Evolutionary conservation across 2,329 filamentous ascomycete genomes (phyloP).

Genomic region (Aspergillus sp.): DNA sequence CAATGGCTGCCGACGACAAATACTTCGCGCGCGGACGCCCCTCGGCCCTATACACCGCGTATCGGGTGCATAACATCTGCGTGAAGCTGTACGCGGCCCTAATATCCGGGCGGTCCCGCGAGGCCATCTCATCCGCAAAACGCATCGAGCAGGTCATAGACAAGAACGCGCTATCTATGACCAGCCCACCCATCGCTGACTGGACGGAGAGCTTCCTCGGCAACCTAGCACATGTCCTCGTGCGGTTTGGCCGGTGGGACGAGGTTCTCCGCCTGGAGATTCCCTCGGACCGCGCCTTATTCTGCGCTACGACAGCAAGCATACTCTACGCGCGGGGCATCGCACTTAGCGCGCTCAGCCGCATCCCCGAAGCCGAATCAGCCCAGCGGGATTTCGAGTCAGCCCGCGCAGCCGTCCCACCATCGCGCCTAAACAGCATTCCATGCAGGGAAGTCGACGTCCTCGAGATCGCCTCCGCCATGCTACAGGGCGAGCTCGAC

Average conservation of each 20-base stretch:
- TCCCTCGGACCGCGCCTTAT: constrained; percentile 50
- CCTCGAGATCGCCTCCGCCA: constrained; percentile 49
- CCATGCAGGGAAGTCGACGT: constrained; percentile 46
- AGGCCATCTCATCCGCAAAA: constrained; percentile 10
- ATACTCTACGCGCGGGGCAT: constrained; percentile 57
- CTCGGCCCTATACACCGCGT: constrained; percentile 12
- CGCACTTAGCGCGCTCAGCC: constrained; percentile 49
- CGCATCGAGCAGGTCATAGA: constrained; percentile 35
- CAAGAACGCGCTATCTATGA: constrained; percentile 50
- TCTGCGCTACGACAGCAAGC: constrained; percentile 58
- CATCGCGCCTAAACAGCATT: constrained; percentile 57
- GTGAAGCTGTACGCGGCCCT: constrained; percentile 11
- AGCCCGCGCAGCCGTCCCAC: constrained; percentile 44
- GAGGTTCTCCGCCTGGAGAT: constrained; percentile 50
- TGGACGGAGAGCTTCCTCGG: constrained; percentile 62
- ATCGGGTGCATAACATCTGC: constrained; percentile 10
- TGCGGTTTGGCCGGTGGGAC: constrained; percentile 63
- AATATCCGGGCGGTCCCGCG: constrained; percentile 9
- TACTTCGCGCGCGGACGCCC: constrained; percentile 41
- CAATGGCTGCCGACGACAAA: constrained; percentile 57
- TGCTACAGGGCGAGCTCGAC: constrained; percentile 63
- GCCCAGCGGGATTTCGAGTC: constrained; percentile 43
- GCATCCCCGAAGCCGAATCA: constrained; percentile 43
- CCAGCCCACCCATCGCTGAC: constrained; percentile 65
- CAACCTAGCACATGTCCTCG: constrained; percentile 56